Evolutionary conservation across 331 rosid genomes (phyloP), one percentile per base, ranked within the genome.

Genomic region (Ulmus americana): DNA sequence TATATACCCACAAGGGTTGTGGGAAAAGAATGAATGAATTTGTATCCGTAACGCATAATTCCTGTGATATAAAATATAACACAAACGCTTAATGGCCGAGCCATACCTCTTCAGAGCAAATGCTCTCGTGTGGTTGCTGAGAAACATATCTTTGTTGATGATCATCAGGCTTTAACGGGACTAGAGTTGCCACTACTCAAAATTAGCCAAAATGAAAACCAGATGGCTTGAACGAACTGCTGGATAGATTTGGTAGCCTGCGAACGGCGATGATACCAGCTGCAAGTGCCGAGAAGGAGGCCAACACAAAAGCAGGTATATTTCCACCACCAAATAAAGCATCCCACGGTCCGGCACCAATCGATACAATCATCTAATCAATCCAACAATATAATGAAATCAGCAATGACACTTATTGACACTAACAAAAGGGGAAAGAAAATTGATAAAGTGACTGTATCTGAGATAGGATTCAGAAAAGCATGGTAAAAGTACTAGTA

Each of bases 321-420:
- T 90, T 90, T 73, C 97, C 97, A 45, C 97, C 97, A 6, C 90
- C 95, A 68, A 88, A 91, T 75, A 91, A 80, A 41, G 95, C 97
- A 82, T 91, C 97, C 96, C 97, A 90, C 20, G 97, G 97, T 69
- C 96, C 97, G 70, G 90, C 87, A 48, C 96, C 97, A 48, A 91
- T 88, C 41, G 96, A 91, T 72, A 91, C 82, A 60, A 91, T 74
- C 96, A 91, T 91, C 97, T 86, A 70, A 57, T 67, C 48, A 77
- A 74, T 43, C 42, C 59, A 72, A 70, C 13, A 53, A 64, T 3
- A 39, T 20, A 39, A 52, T 54, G 22, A 28, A 45, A 70, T 75
- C 70, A 73, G 68, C 22, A 13, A 16, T 6, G 7, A 15, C 46
- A n/a, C 8, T 45, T 39, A 14, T 22, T 1, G 40, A 60, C 40